Evolutionary conservation across 768 basidiomycete species (phyloP), one percentile per base, ranked within the genome.

Genomic region (Trametopsis cervina): DNA sequence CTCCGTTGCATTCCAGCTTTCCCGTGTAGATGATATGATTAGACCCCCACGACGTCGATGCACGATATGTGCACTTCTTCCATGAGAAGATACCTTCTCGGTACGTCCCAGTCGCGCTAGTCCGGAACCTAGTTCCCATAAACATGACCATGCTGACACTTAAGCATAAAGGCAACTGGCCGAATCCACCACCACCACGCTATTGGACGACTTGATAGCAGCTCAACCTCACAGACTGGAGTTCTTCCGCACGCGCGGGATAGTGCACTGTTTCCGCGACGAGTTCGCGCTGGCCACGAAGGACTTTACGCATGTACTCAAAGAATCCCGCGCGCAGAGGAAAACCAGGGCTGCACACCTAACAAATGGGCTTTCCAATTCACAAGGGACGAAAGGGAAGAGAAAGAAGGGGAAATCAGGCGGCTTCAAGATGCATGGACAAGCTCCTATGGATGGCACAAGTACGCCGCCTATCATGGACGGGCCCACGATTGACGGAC

Each of bases 61-160:
- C 90, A 11, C 80, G 76, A 70, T 92, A 93, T 61, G 89, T 94
- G 2, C 85, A 92, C 58, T 94, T 94, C 62, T 94, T 94, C 66
- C 91, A 94, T 57, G 90, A 94, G 61, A 93, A 91, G 68, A 94
- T 94, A 54, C 91, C 91, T 18, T 93, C 91, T 47, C 76, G 90
- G 89, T 92, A 52, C 15, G 53, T 36, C 27, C n/a, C n/a, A n/a
- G n/a, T n/a, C n/a, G n/a, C n/a, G n/a, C n/a, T n/a, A n/a, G n/a
- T n/a, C n/a, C n/a, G n/a, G n/a, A n/a, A n/a, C n/a, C n/a, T n/a
- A n/a, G n/a, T n/a, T n/a, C n/a, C n/a, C n/a, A n/a, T n/a, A n/a
- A n/a, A n/a, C n/a, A n/a, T n/a, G n/a, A n/a, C n/a, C n/a, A n/a
- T n/a, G 24, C 33, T 49, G 49, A 29, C 49, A 53, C 48, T 49